Base-by-base conservation (phyloP, 768 basidiomycete species). In the Leccinum fibrillosum region DNA sequence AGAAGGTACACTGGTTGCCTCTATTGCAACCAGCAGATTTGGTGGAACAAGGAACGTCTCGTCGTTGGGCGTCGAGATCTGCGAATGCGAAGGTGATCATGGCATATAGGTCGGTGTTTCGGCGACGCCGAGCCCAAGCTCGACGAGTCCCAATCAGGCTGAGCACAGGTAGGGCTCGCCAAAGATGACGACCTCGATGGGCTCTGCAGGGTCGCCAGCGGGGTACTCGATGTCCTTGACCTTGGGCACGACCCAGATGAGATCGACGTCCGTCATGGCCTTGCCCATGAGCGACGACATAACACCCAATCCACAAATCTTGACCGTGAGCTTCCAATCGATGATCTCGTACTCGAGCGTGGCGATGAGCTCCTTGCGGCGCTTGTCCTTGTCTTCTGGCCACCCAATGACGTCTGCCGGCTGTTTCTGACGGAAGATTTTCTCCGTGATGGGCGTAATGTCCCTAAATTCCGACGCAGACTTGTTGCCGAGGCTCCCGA, bases 231-330 rank as follows among this genome's bases (percentile, higher is more conserved):
- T 62, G 66, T 96, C 94, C 75, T 94, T 94, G 65, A 97, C 94
- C 70, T 97, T 97, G 48, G 94, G 94, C 17, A 95, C 70, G 51
- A 97, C 88, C 94, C 94, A 97, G 56, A 97, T 78, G 48, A 97
- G 77, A 71, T 96, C 94, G 54, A 96, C 94, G 69, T 97, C 94
- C 49, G 90, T 91, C 94, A 97, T 97, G 5, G 94, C 94, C 74
- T 96, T 97, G 63, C 94, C 94, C 94, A 97, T 97, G 34, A 97
- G 78, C 73, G 88, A 88, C 3, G 94, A 96, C 94, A 97, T 97
- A 77, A 96, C 94, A 80, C 94, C 94, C 19, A 97, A 80, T 74
- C 94, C 94, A 76, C 94, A 94, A 62, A 97, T 97, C 80, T 96
- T 96, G 79, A 97, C 94, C 75, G 96, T 97, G 61, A 95, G 75